phyloP scores from a whole-genome alignment of 345 rosid species.

The Odontarrhena argentea region DNA sequence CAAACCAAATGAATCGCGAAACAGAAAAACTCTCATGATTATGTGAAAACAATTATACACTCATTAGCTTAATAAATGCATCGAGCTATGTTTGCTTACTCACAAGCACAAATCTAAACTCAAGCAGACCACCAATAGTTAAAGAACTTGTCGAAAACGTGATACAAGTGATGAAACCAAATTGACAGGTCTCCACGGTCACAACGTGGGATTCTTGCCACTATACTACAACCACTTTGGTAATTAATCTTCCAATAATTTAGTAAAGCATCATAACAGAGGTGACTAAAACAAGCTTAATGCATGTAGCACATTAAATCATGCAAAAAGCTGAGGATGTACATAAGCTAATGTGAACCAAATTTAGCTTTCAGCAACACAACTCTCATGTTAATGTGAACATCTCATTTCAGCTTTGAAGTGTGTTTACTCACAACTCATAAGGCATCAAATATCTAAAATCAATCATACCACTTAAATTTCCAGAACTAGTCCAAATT shows the following conservation, averaged over 20 bases:
- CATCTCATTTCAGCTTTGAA: neutral
- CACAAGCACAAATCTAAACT: neutral
- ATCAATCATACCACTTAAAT: neutral
- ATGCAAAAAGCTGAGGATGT: neutral
- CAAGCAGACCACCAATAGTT: too few relatives aligned
- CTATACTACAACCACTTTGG: too few relatives aligned
- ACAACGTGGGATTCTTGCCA: too few relatives aligned
- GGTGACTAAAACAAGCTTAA: slow-evolving; percentile 36
- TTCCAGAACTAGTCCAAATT: neutral
- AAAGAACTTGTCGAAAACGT: too few relatives aligned
- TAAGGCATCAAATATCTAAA: slow-evolving; percentile 5
- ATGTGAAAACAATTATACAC: too few relatives aligned
- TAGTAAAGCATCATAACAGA: neutral
- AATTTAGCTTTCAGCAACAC: neutral
- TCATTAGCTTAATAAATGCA: too few relatives aligned
- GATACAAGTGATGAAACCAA: too few relatives aligned
- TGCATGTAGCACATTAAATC: slow-evolving; percentile 3
- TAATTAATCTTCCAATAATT: too few relatives aligned
- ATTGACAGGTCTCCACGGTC: too few relatives aligned
- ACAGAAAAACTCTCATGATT: too few relatives aligned
- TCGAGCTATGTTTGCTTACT: neutral
- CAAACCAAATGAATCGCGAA: too few relatives aligned
- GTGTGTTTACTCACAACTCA: neutral
- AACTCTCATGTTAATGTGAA: neutral
- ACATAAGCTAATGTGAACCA: neutral